phyloP scores from a whole-genome alignment of 495 filamentous ascomycete species.

The Annulohypoxylon maeteangense region DNA sequence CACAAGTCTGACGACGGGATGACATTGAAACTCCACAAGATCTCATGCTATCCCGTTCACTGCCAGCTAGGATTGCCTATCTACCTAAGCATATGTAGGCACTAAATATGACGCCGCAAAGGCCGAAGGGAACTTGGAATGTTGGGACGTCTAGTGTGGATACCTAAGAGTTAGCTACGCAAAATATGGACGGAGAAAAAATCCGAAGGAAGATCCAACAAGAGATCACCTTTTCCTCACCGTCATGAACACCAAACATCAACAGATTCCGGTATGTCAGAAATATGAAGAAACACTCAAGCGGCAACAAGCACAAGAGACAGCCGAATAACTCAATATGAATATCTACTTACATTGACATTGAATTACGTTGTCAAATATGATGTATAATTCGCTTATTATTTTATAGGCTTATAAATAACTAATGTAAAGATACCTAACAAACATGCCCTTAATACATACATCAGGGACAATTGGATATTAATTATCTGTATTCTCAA shows the following conservation, averaged over 20 bases:
- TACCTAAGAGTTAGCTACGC: neutral
- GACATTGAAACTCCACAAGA: constrained; percentile 25
- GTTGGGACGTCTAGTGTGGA: neutral
- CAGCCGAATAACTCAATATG: neutral
- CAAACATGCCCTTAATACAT: too few relatives aligned
- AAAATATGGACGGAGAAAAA: neutral
- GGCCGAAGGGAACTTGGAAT: neutral
- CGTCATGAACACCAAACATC: neutral
- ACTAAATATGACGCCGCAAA: constrained; percentile 1
- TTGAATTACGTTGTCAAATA: constrained; percentile 5
- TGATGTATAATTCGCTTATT: neutral
- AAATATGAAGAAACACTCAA: neutral
- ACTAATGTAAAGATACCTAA: neutral
- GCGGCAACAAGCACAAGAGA: neutral
- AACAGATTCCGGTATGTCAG: neutral
- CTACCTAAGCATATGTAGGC: neutral
- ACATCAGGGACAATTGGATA: too few relatives aligned
- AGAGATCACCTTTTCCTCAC: neutral
- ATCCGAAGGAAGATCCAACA: neutral
- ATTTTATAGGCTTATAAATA: neutral
- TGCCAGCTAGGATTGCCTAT: neutral
- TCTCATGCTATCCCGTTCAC: neutral
- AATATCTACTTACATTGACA: neutral
- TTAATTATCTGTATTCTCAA: neutral
- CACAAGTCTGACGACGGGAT: constrained; percentile 34